Evolutionary conservation across 768 basidiomycete species (phyloP).

Genomic region (Termitomyces sp.): DNA sequence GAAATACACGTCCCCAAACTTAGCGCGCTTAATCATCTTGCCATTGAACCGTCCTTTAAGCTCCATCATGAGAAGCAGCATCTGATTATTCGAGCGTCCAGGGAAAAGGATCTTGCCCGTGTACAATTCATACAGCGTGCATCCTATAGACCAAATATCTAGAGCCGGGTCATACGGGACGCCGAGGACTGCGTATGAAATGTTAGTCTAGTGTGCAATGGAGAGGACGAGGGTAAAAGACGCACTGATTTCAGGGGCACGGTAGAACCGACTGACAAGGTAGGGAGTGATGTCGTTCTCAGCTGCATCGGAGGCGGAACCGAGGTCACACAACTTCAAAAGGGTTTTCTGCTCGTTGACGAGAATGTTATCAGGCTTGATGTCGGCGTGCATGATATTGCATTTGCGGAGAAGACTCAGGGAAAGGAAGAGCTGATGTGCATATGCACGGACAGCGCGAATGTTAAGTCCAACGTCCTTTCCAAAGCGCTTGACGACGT

Average conservation of each 20-base stretch:
- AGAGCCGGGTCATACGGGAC: slow-evolving; percentile 91
- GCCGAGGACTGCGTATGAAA: slow-evolving; percentile 68
- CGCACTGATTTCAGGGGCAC: slow-evolving; percentile 97
- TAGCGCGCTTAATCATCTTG: slow-evolving; percentile 92
- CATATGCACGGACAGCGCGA: slow-evolving; percentile 96
- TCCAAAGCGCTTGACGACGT: slow-evolving; percentile 96
- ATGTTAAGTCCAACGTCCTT: slow-evolving; percentile 97
- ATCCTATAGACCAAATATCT: slow-evolving; percentile 96
- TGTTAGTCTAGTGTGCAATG: slow-evolving; percentile 10
- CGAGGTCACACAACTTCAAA: slow-evolving; percentile 92
- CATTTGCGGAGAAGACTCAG: slow-evolving; percentile 81
- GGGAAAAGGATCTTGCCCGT: slow-evolving; percentile 98
- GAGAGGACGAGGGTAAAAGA: slow-evolving; percentile 13
- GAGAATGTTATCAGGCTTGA: slow-evolving; percentile 97
- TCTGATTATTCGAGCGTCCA: slow-evolving; percentile 95
- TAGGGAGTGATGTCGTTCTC: slow-evolving; percentile 99
- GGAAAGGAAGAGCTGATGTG: slow-evolving; percentile 91
- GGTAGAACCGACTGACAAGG: slow-evolving; percentile 95
- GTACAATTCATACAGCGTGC: slow-evolving; percentile 94
- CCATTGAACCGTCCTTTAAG: slow-evolving; percentile 90
- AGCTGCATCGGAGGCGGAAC: slow-evolving; percentile 91
- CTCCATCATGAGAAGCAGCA: slow-evolving; percentile 98
- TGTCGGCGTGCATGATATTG: slow-evolving; percentile 96
- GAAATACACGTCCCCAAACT: slow-evolving; percentile 90
- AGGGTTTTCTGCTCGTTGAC: slow-evolving; percentile 94